Evolutionary conservation across 257 asterid genomes (phyloP), one percentile per base, ranked within the genome.

Genomic region (Primulina eburnea): DNA sequence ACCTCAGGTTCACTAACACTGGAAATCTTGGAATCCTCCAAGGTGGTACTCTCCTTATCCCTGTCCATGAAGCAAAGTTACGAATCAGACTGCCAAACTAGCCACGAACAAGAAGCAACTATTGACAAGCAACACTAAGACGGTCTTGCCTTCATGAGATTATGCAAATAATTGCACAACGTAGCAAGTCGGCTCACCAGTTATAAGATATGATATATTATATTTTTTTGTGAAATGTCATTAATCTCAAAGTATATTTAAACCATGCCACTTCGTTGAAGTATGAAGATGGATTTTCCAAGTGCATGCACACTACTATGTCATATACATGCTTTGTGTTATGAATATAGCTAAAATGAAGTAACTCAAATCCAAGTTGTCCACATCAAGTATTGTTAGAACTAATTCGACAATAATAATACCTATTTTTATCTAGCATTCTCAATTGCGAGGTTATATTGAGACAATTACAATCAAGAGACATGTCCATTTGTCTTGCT

Each of bases 51-150:
- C 65, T 71, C 86, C 69, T 62, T 70, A 62, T 77, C 82, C 81
- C 99, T 93, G 90, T 58, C 38, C 76, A 76, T 72, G 76, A 70
- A 82, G 58, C 61, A 77, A 71, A 64, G 78, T 62, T 64, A 75
- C 32, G 60, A 72, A 73, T 67, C 33, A 35, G 57, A 81, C 69
- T 61, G 68, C 56, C 71, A 57, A 56, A 62, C 65, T 52, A 32
- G 35, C 30, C 75, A 67, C 33, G 60, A 69, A 29, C n/a, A 61
- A 55, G 69, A 38, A 50, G 63, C 12, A 47, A 38, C 73, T 74
- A 76, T 61, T 59, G 70, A 61, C 28, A 55, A 35, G 62, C 38
- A 67, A 33, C 73, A 56, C 53, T 63, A 64, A 70, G 58, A 34
- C 29, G 62, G 64, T 60, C 63, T 26, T 40, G 17, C 34, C 70